Base-by-base conservation (phyloP, 768 basidiomycete genomes). In the Termitomyces heimii region DNA sequence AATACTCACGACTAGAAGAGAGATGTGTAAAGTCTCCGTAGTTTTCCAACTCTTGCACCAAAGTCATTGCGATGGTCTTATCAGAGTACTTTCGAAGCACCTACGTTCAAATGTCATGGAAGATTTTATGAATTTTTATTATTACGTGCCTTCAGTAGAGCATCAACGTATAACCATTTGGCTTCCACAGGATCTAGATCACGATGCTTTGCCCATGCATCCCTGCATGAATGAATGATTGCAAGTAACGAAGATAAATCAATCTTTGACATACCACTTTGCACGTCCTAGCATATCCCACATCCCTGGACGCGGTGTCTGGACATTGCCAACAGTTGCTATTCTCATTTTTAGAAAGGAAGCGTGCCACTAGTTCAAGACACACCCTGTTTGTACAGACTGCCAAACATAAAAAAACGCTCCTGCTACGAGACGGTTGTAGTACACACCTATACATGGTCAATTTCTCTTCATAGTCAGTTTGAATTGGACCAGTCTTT, bases 401-500 rank as follows among this genome's bases (percentile, higher is more conserved):
- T 94, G 56, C 18, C 52, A 24, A 50, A 53, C 42, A 56, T 55
- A 39, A 42, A 20, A 10, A 24, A 5, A 26, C 20, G n/a, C n/a
- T 29, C 34, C 5, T 5, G 8, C 14, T 12, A 55, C 31, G 47
- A 29, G 44, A 53, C 26, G 24, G 29, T 10, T 46, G 9, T 8
- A 14, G 10, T 20, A 68, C 80, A 34, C 59, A 88, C 88, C 92
- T 92, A 68, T 98, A 98, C 84, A 98, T 92, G 12, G 84, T 82
- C 14, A 98, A 74, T 70, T 98, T 98, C 69, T 96, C 94, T 63
- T 97, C 94, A 68, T 98, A 97, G 61, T 84, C 90, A 0, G 94
- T 97, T 70, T 97, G 94, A 65, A 98, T 94, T 31, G 94, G 93
- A 0, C 95, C 94, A 10, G 85, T 92, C 77, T 96, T 96, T 1